Base-by-base conservation (phyloP, 2,329 filamentous ascomycete species). In the Trichoderma guizhouense region DNA sequence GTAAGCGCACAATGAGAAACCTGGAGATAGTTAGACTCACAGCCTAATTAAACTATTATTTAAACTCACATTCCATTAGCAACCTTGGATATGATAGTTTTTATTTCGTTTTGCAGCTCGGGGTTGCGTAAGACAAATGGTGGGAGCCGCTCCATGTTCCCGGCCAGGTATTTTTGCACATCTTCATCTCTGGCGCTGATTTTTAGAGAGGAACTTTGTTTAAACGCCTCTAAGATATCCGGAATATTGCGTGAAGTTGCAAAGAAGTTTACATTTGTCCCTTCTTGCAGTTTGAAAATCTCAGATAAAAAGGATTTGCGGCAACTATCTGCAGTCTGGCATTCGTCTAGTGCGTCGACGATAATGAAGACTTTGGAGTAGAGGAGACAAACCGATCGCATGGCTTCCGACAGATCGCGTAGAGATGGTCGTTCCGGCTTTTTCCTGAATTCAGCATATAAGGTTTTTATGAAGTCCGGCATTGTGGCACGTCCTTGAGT, bases 171-270 rank as follows among this genome's bases (percentile, higher is more conserved):
- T 24, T 14, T 18, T 12, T 57, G 34, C n/a, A 72, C 64, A 57
- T 72, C 70, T 26, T 72, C 70, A 24, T 72, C 36, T 21, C 14
- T 60, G 3, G 70, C 70, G 3, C 55, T 34, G 11, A 72, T 69
- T 2, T 62, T 6, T 6, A 72, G 6, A 3, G 14, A 51, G 1
- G 21, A 2, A 24, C 8, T 30, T 4, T 60, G 32, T 3, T 30
- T 39, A 8, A 72, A 69, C 3, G 28, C 7, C 7, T 53, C 9
- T 28, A 15, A 11, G 3, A 72, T 55, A 3, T 71, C 53, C 0
- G n/a, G 67, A 4, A 39, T 36, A 14, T 24, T 30, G 15, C 18
- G 85, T 78, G 0, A 18, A 9, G 70, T 72, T 1, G 57, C 64
- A 24, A 72, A 62, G 0, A 72, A 34, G 18, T 62, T 72, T 32